A percentile compares a stretch with the other conserved stretches of the same genome.
These are phyloP conservation scores for Plasmodium adleri DNA, from an alignment of 169 alveolate genomes.

Conservation along the genomic window DNA sequence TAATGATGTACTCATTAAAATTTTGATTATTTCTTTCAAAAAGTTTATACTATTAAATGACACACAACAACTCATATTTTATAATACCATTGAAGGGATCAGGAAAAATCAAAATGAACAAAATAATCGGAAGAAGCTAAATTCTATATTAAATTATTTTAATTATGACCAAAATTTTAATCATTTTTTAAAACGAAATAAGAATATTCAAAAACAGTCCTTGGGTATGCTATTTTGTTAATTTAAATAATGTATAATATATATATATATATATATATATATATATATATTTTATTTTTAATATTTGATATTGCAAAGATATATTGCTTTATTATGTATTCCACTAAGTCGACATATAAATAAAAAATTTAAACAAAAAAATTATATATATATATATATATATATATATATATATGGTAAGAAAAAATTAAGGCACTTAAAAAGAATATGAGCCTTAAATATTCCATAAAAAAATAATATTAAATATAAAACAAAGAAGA, in stretches of 20 bases:
- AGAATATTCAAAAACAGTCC: constrained; percentile 48
- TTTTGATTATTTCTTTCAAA: constrained; percentile 25
- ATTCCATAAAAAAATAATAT: neutral
- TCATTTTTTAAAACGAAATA: constrained; percentile 29
- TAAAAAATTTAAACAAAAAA: constrained; percentile 4
- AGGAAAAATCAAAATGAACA: neutral
- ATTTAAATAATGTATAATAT: neutral
- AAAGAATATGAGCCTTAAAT: too few relatives aligned
- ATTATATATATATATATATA: neutral
- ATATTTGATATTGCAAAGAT: neutral
- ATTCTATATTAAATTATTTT: constrained; percentile 27
- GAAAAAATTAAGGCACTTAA: neutral
- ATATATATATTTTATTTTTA: neutral
- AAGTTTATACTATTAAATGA: constrained; percentile 16
- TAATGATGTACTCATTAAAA: constrained; percentile 15
- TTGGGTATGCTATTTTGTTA: constrained; percentile 39
- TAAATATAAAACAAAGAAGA: neutral
- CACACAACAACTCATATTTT: constrained; percentile 62
- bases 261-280: neutral
- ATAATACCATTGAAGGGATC: constrained; percentile 47
- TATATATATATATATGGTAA: too few relatives aligned
- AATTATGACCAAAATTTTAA: constrained; percentile 53
- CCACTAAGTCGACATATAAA: neutral
- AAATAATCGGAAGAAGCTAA: too few relatives aligned
- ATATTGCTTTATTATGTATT: neutral